phyloP scores from a whole-genome alignment of 2,329 filamentous ascomycete genomes.

The Neoascochyta sp. region DNA sequence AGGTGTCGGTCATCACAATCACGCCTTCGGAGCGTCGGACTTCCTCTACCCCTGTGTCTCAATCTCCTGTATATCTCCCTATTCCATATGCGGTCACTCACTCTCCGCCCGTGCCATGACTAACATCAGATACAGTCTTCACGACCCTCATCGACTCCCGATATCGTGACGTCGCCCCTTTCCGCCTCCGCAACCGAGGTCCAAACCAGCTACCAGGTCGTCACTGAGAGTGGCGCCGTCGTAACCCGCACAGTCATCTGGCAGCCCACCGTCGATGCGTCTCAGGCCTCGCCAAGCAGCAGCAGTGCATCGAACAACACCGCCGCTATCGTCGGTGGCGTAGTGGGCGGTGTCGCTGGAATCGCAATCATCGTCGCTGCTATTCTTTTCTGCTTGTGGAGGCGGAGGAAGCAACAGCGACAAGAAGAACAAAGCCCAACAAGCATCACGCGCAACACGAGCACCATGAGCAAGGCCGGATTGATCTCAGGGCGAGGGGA shows the following conservation, averaged over 20 bases:
- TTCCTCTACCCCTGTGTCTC: constrained; percentile 8
- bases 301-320: constrained; percentile 24
- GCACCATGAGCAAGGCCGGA: constrained; percentile 48
- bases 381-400: constrained; percentile 41
- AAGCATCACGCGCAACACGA: constrained; percentile 42
- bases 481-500: constrained; percentile 31
- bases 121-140: constrained; percentile 1
- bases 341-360: constrained; percentile 38
- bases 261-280: constrained; percentile 17
- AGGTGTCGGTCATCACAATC: constrained; percentile 16
- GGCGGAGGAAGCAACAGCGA: constrained; percentile 25
- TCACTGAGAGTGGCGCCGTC: constrained; percentile 44
- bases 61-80: constrained; percentile 17
- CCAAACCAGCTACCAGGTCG: constrained; percentile 31
- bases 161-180: constrained; percentile 9
- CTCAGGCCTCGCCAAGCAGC: constrained; percentile 1
- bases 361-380: constrained; percentile 27
- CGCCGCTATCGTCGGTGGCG: constrained; percentile 47
- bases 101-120: background rate
- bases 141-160: constrained; percentile 13
- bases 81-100: constrained; percentile 9
- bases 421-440: constrained; percentile 17
- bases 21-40: constrained; percentile 3
- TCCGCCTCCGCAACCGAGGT: constrained; percentile 6
- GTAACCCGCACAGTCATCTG: constrained; percentile 46